Conservation (phyloP, 2,329 filamentous ascomycete genomes). For the Sclerotinia spermophila region DNA sequence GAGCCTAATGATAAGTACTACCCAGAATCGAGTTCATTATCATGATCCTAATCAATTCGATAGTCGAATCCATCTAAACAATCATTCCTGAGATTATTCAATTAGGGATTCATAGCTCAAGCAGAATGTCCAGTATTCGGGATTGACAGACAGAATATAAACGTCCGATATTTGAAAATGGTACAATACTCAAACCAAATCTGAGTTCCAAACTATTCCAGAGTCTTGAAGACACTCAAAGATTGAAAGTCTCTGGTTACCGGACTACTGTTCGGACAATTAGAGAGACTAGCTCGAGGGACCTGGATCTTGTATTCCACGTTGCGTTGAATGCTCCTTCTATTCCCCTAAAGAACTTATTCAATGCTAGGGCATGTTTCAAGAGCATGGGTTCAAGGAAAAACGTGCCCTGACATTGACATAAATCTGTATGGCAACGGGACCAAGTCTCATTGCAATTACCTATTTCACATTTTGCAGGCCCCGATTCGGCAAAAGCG, state of each 20-base stretch:
- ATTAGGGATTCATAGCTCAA: too few relatives aligned
- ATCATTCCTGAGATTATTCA: neutral
- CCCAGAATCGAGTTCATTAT: too few relatives aligned
- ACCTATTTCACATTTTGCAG: too few relatives aligned
- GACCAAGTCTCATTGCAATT: too few relatives aligned
- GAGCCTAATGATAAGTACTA: neutral
- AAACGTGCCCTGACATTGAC: neutral
- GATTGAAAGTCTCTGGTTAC: neutral
- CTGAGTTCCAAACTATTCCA: neutral
- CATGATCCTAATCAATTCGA: neutral
- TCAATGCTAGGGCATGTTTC: neutral
- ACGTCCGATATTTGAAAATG: neutral
- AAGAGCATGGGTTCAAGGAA: too few relatives aligned
- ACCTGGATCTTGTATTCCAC: neutral
- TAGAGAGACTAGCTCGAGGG: neutral
- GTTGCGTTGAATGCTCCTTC: neutral
- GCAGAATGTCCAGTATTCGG: too few relatives aligned
- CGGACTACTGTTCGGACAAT: neutral
- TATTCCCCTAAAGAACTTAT: neutral
- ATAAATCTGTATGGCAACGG: too few relatives aligned
- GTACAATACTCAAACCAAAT: neutral
- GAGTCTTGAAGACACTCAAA: neutral
- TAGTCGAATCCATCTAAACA: neutral
- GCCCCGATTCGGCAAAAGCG: too few relatives aligned
- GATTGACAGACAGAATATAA: neutral